phyloP scores from a whole-genome alignment of 2,329 filamentous ascomycete species.

The Diaporthe citrichinensis region DNA sequence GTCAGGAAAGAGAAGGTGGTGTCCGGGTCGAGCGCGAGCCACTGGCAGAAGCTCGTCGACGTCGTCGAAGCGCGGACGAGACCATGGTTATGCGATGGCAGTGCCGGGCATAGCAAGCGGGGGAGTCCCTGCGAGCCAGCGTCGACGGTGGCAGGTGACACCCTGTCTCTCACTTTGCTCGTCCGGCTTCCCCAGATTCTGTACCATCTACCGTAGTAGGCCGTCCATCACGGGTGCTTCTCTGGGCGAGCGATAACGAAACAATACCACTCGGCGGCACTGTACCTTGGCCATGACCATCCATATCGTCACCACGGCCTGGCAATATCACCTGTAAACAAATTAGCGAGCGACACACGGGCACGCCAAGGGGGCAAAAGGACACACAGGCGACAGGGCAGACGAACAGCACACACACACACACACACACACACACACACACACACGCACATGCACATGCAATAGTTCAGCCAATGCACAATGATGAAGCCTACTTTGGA shows the following conservation, averaged over 20 bases:
- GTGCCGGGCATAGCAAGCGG: not conserved
- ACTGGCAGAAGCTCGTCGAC: not conserved
- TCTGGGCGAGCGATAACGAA: not conserved
- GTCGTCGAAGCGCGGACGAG: constrained; percentile 6
- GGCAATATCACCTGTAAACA: not conserved
- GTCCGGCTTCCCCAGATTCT: constrained; percentile 10
- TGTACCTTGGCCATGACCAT: not conserved
- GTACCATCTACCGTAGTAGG: not conserved
- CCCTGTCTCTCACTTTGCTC: not conserved
- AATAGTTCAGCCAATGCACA: constrained; percentile 9
- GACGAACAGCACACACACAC: not conserved
- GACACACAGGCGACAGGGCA: not conserved
- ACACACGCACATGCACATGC: not conserved
- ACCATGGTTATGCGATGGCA: not conserved
- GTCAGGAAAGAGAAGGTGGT: constrained; percentile 32
- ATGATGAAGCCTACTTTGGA: not conserved
- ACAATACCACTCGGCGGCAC: too few relatives aligned
- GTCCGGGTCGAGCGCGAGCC: not conserved
- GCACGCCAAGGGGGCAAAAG: not conserved
- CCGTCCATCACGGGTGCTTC: not conserved
- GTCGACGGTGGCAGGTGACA: not conserved
- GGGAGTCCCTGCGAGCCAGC: not conserved
- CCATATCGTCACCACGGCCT: not conserved
- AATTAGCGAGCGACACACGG: not conserved
- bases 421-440: not conserved